Evolutionary conservation across 1,139 yeast species (phyloP), one percentile per base, ranked within the genome.

Genomic region (Candida pseudocylindracea): DNA sequence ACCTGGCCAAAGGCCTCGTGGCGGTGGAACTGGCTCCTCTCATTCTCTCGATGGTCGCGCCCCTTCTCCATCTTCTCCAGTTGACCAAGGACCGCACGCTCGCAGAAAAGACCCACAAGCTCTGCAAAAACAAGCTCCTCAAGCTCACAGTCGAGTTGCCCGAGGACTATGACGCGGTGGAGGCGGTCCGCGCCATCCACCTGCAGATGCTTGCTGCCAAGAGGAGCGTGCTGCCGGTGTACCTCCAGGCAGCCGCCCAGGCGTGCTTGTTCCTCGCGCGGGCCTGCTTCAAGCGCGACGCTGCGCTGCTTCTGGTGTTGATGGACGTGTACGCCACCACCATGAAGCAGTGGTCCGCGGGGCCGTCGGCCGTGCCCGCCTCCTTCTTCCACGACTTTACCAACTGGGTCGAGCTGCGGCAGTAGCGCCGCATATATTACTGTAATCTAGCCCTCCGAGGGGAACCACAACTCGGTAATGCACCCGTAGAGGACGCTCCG

Each of bases 311-410:
- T 33, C 54, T 52, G 10, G 38, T 39, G 12, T 46, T 79, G 25
- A 56, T 72, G 31, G 70, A 65, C 33, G 43, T 70, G n/a, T 83
- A 81, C 48, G 43, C 64, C 4, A 49, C 47, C 1, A 54, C 76
- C 9, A 45, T 80, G 48, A 65, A 67, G 41, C 44, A 48, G 13
- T 81, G 93, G 93, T 63, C 72, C 32, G 42, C 41, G 26, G 51
- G 59, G 36, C 43, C 54, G 29, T 54, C 54, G 33, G 59, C 67
- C 36, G 55, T 69, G 30, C 67, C 67, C 26, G 62, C 79, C 2
- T 60, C 68, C 10, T 48, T 80, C 44, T 80, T 79, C 50, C 63
- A 71, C 41, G 95, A 83, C 42, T 70, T 81, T 39, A 63, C 78
- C 45, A 81, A 81, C 51, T 83, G 92, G 91, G 47, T 79, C 33